phyloP scores from a whole-genome alignment of 2,329 filamentous ascomycete species.

The Aspergillus novofumigatus region DNA sequence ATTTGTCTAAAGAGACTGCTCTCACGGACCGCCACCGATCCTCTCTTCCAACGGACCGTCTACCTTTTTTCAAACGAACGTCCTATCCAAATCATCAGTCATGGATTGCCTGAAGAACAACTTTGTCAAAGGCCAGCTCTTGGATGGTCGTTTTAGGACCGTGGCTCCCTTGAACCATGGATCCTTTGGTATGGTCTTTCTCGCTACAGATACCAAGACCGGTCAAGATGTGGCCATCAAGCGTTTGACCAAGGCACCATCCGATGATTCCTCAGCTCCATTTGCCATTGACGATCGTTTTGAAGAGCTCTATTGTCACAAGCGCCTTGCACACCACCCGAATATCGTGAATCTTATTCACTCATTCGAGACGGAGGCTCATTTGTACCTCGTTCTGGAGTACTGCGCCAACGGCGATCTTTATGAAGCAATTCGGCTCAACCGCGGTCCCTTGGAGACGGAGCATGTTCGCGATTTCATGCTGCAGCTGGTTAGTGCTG shows the following conservation, averaged over 20 bases:
- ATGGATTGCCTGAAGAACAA: conserved; percentile 36
- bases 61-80: conserved; percentile 12
- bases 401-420: conserved; percentile 93
- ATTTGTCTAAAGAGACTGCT: conserved; percentile 3
- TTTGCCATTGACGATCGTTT: conserved; percentile 73
- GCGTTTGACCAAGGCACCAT: conserved; percentile 80
- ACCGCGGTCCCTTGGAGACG: conserved; percentile 84
- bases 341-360: conserved; percentile 92
- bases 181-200: conserved; percentile 98
- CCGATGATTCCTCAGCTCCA: conserved; percentile 56
- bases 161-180: conserved; percentile 95
- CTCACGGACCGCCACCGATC: conserved; percentile 2
- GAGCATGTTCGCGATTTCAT: conserved; percentile 97
- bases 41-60: conserved; percentile 5
- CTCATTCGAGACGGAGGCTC: conserved; percentile 86
- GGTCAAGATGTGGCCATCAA: conserved; percentile 88
- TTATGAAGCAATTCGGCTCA: conserved; percentile 91
- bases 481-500: conserved; percentile 85
- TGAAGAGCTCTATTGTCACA: conserved; percentile 64
- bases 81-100: conserved; percentile 16
- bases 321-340: conserved; percentile 70
- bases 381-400: conserved; percentile 89
- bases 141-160: conserved; percentile 76
- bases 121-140: conserved; percentile 32
- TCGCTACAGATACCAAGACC: conserved; percentile 75